Conservation (phyloP, 2,329 filamentous ascomycete species). For the Talaromyces sp. region DNA sequence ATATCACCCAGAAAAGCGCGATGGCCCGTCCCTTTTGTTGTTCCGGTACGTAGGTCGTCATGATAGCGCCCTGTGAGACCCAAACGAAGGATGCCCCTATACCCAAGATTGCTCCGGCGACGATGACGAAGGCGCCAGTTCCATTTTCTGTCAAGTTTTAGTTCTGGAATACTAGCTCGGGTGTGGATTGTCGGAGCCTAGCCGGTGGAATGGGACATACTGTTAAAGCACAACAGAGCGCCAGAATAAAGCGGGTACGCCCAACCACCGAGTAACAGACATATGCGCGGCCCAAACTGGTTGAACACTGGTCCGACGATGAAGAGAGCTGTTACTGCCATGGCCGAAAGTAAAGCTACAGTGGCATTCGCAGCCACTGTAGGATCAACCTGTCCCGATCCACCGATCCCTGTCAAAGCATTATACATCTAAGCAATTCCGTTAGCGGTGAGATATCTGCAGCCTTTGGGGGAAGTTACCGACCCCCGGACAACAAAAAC, state of each 20-base stretch:
- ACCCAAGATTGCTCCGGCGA: conserved; percentile 44
- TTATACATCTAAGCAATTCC: conserved; percentile 36
- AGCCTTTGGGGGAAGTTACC: conserved; percentile 19
- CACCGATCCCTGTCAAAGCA: conserved; percentile 36
- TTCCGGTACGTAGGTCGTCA: conserved; percentile 47
- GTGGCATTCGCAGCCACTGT: conserved; percentile 38
- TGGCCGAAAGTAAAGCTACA: conserved; percentile 36
- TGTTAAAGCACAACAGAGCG: conserved; percentile 34
- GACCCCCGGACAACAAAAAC: conserved; percentile 42
- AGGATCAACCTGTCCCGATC: conserved; percentile 37
- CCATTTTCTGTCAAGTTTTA: neutral
- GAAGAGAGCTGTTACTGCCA: conserved; percentile 35
- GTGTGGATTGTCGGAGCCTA: too few species aligned
- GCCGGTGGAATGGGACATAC: conserved; percentile 2
- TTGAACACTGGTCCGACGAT: conserved; percentile 36
- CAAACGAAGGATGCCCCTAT: conserved; percentile 38
- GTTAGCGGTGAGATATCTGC: neutral
- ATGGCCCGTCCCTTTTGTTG: conserved; percentile 35
- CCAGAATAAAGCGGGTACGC: conserved; percentile 37
- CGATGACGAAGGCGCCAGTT: conserved; percentile 39
- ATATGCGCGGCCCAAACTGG: conserved; percentile 33
- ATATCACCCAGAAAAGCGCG: conserved; percentile 44
- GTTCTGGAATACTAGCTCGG: neutral
- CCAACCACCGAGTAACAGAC: conserved; percentile 38
- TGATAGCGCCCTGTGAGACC: conserved; percentile 44